Evolutionary conservation across 2,329 filamentous ascomycete species (phyloP), one percentile per base, ranked within the genome.

Genomic region (Exophiala xenobiotica): DNA sequence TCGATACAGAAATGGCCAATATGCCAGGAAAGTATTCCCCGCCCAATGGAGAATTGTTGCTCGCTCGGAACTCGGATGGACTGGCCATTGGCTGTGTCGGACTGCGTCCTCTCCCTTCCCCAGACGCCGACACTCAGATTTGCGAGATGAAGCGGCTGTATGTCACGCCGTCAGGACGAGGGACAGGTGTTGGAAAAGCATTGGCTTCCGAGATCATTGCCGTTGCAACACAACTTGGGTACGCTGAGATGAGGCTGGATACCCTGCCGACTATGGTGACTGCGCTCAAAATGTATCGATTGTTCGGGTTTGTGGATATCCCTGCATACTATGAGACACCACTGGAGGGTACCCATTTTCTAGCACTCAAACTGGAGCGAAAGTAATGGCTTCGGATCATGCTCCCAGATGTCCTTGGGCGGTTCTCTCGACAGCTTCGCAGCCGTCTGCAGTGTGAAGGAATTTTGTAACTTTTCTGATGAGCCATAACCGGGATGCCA

Each of bases 91-190:
- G 51, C 6, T 62, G 60, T 54, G 58, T 61, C 6, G 60, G 53
- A 8, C 41, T 62, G 47, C 53, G 60, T 22, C 43, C 57, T 37
- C 41, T 57, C 2, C 55, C 51, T 11, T 42, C 40, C 18, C 11
- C 35, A 20, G 44, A 19, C 6, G 16, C 19, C 14, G 23, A 7
- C 9, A 33, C 18, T 9, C 31, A 49, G 11, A 64, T 63, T 16
- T 77, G 74, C 58, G 81, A 84, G 63, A 77, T 83, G 68, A 84
- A 84, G 62, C 70, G 80, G 1, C 67, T 84, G 0, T 84, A 80
- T 57, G 71, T 80, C 6, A 53, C 66, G 2, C 76, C 76, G 0
- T 61, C 67, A 33, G 72, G 73, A 1, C 72, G 80, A 19, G 76
- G 79, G 2, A 58, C 70, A 9, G 78, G 79, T 0, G 61, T 79